phyloP scores from a whole-genome alignment of 768 basidiomycete species.

The Krasilnikovozyma curviuscula region DNA sequence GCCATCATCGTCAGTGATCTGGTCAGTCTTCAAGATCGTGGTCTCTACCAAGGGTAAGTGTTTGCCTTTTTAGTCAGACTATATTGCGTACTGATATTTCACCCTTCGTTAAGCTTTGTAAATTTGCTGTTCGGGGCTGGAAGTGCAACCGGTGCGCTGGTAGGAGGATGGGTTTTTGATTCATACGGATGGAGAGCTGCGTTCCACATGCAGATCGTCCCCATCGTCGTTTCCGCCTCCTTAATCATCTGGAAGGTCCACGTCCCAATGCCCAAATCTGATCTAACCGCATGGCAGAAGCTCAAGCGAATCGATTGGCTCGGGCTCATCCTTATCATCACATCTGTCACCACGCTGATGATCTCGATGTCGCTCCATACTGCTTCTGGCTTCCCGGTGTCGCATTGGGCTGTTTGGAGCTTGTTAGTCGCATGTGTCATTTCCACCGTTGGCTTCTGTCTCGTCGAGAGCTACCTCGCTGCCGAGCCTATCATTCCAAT shows the following conservation, averaged over 20 bases:
- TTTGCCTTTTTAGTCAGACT: background rate
- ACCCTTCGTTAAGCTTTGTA: conserved; percentile 10
- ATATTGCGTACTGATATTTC: background rate
- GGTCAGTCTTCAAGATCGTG: conserved; percentile 20
- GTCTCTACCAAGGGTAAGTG: conserved; percentile 17
- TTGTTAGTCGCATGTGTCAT: conserved; percentile 9
- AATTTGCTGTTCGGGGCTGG: conserved; percentile 19
- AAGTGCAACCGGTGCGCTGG: conserved; percentile 14
- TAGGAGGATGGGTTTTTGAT: conserved; percentile 19
- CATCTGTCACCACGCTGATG: conserved; percentile 14
- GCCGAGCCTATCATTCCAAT: conserved; percentile 20
- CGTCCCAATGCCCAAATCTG: conserved; percentile 11
- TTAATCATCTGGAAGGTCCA: conserved; percentile 18
- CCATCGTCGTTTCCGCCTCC: conserved; percentile 14
- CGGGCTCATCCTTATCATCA: conserved; percentile 15
- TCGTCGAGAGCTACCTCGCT: conserved; percentile 15
- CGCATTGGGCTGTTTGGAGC: conserved; percentile 14
- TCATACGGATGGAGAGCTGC: conserved; percentile 18
- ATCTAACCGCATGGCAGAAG: conserved; percentile 14
- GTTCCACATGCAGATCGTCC: conserved; percentile 19
- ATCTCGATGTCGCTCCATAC: conserved; percentile 17
- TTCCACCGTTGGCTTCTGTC: conserved; percentile 13
- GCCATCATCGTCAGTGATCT: conserved; percentile 21
- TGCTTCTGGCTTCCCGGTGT: conserved; percentile 15
- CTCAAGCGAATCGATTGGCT: conserved; percentile 20